These are phyloP conservation scores for Lindgomyces ingoldianus DNA, from an alignment of 495 filamentous ascomycete genomes.

Conservation along the genomic window DNA sequence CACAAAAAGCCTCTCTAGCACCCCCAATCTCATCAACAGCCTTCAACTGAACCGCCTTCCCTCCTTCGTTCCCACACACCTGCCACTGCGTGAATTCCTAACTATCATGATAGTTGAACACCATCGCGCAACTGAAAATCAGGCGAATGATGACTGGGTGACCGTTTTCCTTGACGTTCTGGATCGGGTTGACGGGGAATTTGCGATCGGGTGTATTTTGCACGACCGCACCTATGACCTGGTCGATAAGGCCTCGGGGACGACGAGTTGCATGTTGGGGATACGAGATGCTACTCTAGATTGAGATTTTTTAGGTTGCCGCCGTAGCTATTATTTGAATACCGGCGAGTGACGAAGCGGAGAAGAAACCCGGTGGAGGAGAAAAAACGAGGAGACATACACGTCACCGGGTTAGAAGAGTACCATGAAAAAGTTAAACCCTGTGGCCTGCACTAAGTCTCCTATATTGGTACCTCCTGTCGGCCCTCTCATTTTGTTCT, in stretches of 20 bases:
- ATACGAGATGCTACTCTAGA: conserved; percentile 8
- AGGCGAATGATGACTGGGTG: conserved; percentile 5
- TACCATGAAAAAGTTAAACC: conserved; percentile 12
- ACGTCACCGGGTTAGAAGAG: conserved; percentile 1
- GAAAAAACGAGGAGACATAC: conserved; percentile 1
- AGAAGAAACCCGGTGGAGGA: background rate
- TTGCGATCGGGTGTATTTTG: background rate
- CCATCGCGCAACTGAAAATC: conserved; percentile 8
- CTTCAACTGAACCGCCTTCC: background rate
- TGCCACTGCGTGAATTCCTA: conserved; percentile 14
- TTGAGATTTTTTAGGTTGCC: conserved; percentile 6
- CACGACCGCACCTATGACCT: background rate
- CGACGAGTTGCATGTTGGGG: conserved; percentile 11
- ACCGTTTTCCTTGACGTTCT: background rate
- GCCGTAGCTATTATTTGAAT: background rate
- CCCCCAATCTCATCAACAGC: background rate
- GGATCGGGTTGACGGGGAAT: conserved; percentile 4
- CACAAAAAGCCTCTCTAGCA: background rate
- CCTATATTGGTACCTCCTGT: background rate
- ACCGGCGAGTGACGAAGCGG: background rate
- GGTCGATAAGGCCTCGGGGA: background rate
- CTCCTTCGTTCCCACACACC: background rate
- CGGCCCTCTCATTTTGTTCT: background rate
- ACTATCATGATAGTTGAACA: conserved; percentile 16
- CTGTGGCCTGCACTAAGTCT: background rate